A percentile compares a stretch with the other conserved stretches of the same genome.
These are phyloP conservation scores for Leucosporidium yakuticum DNA, from an alignment of 768 basidiomycete species.

Conservation along the genomic window DNA sequence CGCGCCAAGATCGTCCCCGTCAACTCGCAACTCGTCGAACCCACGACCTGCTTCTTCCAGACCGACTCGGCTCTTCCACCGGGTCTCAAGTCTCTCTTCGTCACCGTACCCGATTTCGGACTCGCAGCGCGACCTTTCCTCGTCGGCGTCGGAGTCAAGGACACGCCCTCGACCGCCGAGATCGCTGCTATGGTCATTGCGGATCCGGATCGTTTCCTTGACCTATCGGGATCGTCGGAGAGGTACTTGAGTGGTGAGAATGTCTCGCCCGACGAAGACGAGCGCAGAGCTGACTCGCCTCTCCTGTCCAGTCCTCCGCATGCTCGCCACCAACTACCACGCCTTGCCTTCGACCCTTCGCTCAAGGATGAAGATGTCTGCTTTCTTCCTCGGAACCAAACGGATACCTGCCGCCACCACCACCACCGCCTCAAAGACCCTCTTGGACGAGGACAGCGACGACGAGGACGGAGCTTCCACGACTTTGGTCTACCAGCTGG, in stretches of 20 bases:
- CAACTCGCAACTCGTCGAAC: constrained; percentile 54
- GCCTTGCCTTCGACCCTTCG: constrained; percentile 48
- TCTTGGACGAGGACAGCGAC: constrained; percentile 63
- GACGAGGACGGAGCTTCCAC: constrained; percentile 47
- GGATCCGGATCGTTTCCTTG: constrained; percentile 59
- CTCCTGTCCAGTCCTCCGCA: constrained; percentile 59
- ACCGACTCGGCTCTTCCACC: constrained; percentile 22
- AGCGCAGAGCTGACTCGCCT: not conserved
- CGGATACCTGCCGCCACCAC: constrained; percentile 48
- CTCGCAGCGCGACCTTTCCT: constrained; percentile 73
- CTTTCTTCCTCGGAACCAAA: constrained; percentile 69
- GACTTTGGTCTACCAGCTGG: constrained; percentile 21
- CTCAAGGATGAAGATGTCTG: constrained; percentile 60
- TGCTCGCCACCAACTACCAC: constrained; percentile 67
- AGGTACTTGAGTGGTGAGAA: constrained; percentile 27
- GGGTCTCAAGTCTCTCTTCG: constrained; percentile 19
- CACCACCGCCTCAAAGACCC: constrained; percentile 36
- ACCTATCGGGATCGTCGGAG: constrained; percentile 57
- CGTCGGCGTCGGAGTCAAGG: constrained; percentile 75
- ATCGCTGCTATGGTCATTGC: constrained; percentile 63
- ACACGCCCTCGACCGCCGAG: constrained; percentile 58
- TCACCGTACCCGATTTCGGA: constrained; percentile 59
- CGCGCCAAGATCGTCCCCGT: constrained; percentile 25
- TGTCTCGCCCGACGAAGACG: no score
- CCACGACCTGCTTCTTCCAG: constrained; percentile 69